Evolutionary conservation across 1,139 yeast species (phyloP), one percentile per base, ranked within the genome.

Genomic region (Yamadazyma conglobata): DNA sequence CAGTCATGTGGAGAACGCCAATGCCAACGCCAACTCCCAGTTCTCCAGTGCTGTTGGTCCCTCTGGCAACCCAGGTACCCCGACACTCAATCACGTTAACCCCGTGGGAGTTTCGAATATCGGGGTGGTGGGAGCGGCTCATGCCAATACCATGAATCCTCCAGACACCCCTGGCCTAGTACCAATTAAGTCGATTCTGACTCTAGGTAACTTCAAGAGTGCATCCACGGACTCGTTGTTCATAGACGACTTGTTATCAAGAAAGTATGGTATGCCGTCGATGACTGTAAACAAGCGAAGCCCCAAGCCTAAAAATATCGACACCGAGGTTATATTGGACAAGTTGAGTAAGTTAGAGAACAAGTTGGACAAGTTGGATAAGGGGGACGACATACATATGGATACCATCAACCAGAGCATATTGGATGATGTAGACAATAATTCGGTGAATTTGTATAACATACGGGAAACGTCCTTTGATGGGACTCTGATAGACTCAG

Each of bases 201-300:
- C 67, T 1, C 37, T 61, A 11, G 50, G 50, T 4, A 56, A 58
- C 32, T 46, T 57, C 33, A 49, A 60, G 27, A 54, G 61, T 24
- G 64, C 64, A 9, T 60, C 66, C 4, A 60, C 63, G 3, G 67
- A 60, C 36, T 58, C 64, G 6, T 35, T 57, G 9, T 56, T 60
- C 32, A 58, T 60, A 27, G 63, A 58, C 37, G 64, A 58, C 33
- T 37, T 57, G 10, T 39, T 56, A 25, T 43, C 48, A 20, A 49
- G 50, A 25, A 52, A 52, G 32, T 58, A 57, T 32, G 61, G 61
- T 0, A 26, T 14, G 12, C 15, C 22, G 6, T 7, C 22, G 3
- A 20, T 20, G 10, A 33, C 28, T n/a, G 37, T 36, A 14, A 37
- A 33, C 15, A 41, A 32, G 30, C 28, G 39, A 28, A 38, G 37